phyloP scores from a whole-genome alignment of 257 asterid species.

The Nicotiana benthamiana region DNA sequence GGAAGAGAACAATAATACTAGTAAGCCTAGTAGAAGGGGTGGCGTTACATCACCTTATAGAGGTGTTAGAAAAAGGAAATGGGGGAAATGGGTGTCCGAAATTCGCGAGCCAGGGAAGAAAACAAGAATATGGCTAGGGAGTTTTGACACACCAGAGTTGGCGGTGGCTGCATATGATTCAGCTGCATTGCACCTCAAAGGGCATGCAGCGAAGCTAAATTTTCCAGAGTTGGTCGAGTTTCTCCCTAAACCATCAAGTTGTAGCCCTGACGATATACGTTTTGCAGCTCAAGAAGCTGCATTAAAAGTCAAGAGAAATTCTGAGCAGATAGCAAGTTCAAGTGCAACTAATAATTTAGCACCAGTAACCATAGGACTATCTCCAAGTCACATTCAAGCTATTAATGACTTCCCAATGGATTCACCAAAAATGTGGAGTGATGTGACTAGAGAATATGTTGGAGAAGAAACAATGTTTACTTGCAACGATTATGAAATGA shows the following conservation, averaged over 20 bases:
- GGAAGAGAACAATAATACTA: neutral
- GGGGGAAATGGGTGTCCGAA: conserved; percentile 50
- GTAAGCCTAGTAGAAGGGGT: neutral
- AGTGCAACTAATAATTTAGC: neutral
- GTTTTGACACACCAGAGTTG: conserved; percentile 38
- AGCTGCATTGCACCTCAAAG: conserved; percentile 33
- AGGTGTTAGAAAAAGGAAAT: conserved; percentile 43
- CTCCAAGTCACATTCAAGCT: conserved; percentile 31
- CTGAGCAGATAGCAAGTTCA: neutral
- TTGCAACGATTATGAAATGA: neutral
- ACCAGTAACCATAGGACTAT: conserved; percentile 18
- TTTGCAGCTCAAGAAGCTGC: conserved; percentile 34
- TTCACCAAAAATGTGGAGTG: conserved; percentile 25
- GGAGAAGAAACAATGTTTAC: neutral
- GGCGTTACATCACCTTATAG: conserved; percentile 17
- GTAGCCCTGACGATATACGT: conserved; percentile 22
- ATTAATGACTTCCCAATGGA: conserved; percentile 32
- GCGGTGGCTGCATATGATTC: conserved; percentile 37
- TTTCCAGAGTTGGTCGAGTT: conserved; percentile 22
- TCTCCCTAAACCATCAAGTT: conserved; percentile 22
- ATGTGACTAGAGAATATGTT: neutral
- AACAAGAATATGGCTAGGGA: conserved; percentile 39
- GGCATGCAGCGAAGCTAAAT: conserved; percentile 26
- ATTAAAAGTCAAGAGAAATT: neutral
- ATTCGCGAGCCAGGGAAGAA: conserved; percentile 36